Evolutionary conservation across 305 asterid genomes (phyloP), one percentile per base, ranked within the genome.

Genomic region (Coffea humblotiana): DNA sequence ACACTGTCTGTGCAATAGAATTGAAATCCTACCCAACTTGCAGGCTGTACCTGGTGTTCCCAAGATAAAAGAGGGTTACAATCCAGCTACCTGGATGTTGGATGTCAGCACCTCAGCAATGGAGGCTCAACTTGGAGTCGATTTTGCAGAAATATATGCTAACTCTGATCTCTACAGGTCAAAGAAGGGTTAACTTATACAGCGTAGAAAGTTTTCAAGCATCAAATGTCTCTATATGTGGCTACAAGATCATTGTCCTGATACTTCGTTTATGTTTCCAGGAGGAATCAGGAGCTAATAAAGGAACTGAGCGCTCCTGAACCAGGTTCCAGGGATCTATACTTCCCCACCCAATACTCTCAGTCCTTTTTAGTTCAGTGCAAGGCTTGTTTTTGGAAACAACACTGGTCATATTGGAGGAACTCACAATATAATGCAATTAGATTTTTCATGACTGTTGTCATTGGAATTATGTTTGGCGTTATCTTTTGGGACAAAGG

Each of bases 61-160:
- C 47, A 91, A 88, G 80, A 94, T 90, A 56, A 88, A 84, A 75
- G 94, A 89, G 45, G 93, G 97, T n/a, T 85, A 86, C 76, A 94
- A 94, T 88, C 98, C 98, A 51, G 98, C 98, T 58, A 94, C 98
- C 8, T 94, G 98, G 98, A 91, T 94, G 98, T 80, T 94, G 86
- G 98, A 94, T 4, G 87, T 94, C 72, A 94, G 79, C 71, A 81
- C 97, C 13, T 37, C 89, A 19, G 83, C 97, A 8, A 89, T 79
- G 75, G 98, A 92, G 79, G 72, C 90, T 49, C 96, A 92, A 84
- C 90, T 91, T 32, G 90, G 80, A 29, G 87, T 91, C 21, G 95
- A 94, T 79, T 94, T 94, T 86, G 92, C 98, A 16, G 90, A 91
- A 72, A 79, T 90, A 71, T 92, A 90, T 61, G 90, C 92, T 75